Evolutionary conservation across 345 rosid species (phyloP).

Genomic region (Alliaria petiolata): DNA sequence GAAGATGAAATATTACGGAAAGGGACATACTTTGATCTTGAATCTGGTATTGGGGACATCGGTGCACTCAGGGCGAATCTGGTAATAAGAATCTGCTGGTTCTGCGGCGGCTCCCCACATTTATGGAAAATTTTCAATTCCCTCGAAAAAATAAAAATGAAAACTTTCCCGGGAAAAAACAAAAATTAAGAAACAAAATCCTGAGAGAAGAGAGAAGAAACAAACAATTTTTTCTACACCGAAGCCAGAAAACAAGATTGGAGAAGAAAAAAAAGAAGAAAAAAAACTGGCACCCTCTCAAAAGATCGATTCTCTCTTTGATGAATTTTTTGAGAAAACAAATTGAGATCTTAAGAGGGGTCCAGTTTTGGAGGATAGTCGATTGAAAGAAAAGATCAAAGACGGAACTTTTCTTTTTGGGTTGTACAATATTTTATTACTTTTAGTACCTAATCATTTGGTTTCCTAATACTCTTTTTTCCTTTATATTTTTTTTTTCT

Average conservation of each 20-base stretch:
- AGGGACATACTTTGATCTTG: slow-evolving; percentile 74
- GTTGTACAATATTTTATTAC: background rate
- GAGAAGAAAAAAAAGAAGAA: background rate
- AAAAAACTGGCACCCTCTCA: slow-evolving; percentile 24
- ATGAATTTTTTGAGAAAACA: background rate
- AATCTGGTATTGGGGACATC: slow-evolving; percentile 89
- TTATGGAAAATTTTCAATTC: slow-evolving; percentile 7
- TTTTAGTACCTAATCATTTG: slow-evolving; percentile 2
- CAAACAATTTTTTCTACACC: background rate
- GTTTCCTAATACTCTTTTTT: background rate
- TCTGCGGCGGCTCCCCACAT: slow-evolving; percentile 74
- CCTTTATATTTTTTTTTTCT: too few relatives aligned
- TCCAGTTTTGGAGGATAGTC: slow-evolving; percentile 8
- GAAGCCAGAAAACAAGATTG: slow-evolving; percentile 10
- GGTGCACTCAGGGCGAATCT: slow-evolving; percentile 89
- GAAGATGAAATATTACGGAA: background rate
- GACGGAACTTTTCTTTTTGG: slow-evolving; percentile 9
- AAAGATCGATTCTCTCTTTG: slow-evolving; percentile 13
- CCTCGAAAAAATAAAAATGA: background rate
- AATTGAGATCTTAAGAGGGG: slow-evolving; percentile 14
- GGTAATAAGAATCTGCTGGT: slow-evolving; percentile 84
- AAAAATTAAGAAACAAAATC: background rate
- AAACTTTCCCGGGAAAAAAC: slow-evolving; percentile 19
- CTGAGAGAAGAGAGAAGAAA: background rate
- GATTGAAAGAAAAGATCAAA: slow-evolving; percentile 28